A percentile compares a stretch with the other conserved stretches of the same genome.
phyloP scores from a whole-genome alignment of 2,329 filamentous ascomycete genomes.

The Claviceps sp. region DNA sequence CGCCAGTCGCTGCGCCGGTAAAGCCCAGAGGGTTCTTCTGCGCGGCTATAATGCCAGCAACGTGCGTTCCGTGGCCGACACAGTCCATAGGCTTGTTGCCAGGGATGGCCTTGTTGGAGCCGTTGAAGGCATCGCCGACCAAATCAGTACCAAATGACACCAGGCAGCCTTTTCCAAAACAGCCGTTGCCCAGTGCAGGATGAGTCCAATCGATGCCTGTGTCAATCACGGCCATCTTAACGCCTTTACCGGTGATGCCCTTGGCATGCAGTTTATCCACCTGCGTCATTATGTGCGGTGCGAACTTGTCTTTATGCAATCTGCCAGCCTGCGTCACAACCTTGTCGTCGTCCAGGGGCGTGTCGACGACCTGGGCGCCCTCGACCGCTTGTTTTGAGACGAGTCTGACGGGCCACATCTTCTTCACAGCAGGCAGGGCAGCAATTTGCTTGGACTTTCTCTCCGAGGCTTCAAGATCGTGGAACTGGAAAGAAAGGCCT shows the following conservation, averaged over 20 bases:
- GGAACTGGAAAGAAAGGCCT: slow-evolving; percentile 38
- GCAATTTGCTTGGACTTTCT: slow-evolving; percentile 28
- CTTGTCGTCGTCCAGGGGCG: too few species aligned
- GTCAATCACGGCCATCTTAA: slow-evolving; percentile 41
- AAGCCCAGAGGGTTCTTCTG: slow-evolving; percentile 22
- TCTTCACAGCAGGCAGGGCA: slow-evolving; percentile 30
- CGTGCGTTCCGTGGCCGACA: slow-evolving; percentile 30
- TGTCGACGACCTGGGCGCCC: slow-evolving; percentile 28
- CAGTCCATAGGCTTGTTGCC: slow-evolving; percentile 26
- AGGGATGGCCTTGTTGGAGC: slow-evolving; percentile 17
- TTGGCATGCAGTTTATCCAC: slow-evolving; percentile 38
- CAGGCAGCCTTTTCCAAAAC: slow-evolving; percentile 31
- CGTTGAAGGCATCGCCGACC: slow-evolving; percentile 23
- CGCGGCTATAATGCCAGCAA: slow-evolving; percentile 32
- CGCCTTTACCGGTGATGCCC: slow-evolving; percentile 34
- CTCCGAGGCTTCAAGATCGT: slow-evolving; percentile 29
- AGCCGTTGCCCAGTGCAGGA: slow-evolving; percentile 37
- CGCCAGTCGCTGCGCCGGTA: slow-evolving; percentile 25
- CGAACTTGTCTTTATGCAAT: slow-evolving; percentile 20
- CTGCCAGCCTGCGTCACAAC: slow-evolving; percentile 11
- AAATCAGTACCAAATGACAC: slow-evolving; percentile 30
- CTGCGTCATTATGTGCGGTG: slow-evolving; percentile 41
- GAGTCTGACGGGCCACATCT: slow-evolving; percentile 32
- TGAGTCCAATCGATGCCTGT: slow-evolving; percentile 48
- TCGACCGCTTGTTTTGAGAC: slow-evolving; percentile 28